Evolutionary conservation across 352 stramenopile species (phyloP).

Genomic region (Elongisporangium prolatum): DNA sequence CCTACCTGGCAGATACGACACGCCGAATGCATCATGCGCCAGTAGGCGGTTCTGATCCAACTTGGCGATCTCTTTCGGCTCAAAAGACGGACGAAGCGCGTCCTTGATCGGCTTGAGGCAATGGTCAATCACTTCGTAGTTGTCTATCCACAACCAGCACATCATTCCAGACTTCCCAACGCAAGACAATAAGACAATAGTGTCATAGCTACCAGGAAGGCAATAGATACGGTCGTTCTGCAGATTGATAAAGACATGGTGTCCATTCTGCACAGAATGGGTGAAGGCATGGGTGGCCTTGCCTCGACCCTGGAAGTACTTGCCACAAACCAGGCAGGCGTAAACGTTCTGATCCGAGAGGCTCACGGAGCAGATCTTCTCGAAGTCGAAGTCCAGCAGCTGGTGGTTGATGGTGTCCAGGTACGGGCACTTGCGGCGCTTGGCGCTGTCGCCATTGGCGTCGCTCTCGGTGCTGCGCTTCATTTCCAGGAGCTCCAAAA

Average conservation of each 20-base stretch:
- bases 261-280: conserved; percentile 94
- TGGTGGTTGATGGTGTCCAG: conserved; percentile 98
- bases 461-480: conserved; percentile 49
- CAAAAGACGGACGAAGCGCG: conserved; percentile 92
- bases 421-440: conserved; percentile 95
- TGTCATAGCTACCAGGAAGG: conserved; percentile 54
- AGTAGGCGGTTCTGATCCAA: conserved; percentile 92
- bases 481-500: conserved; percentile 6
- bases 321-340: conserved; percentile 98
- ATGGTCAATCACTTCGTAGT: conserved; percentile 97
- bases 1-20: conserved; percentile 91
- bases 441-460: conserved; percentile 13
- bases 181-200: background rate
- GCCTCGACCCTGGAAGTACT: conserved; percentile 96
- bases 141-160: conserved; percentile 53
- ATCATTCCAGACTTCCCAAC: too few relatives aligned
- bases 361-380: conserved; percentile 96
- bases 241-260: conserved; percentile 98
- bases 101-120: conserved; percentile 94
- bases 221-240: conserved; percentile 95
- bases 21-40: conserved; percentile 93
- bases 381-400: conserved; percentile 98
- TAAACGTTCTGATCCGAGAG: conserved; percentile 98
- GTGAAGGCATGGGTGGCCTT: conserved; percentile 94
- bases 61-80: conserved; percentile 61